Conservation (phyloP, 164 flowering plant species). For the Stephania yunnanensis region DNA sequence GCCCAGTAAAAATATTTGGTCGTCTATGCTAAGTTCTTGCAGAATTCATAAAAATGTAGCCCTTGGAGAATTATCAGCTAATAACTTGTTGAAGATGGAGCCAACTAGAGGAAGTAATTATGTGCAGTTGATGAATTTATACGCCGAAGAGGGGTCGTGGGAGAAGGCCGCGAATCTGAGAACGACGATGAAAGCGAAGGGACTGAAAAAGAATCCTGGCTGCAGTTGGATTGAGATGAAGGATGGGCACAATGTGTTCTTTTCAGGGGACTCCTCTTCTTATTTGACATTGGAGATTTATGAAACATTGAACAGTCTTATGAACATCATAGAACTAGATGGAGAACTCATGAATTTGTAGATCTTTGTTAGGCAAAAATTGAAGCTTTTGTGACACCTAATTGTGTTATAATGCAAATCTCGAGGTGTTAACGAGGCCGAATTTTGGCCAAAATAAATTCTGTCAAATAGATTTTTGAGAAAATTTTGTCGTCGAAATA, state of each 20-base stretch:
- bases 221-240: slow-evolving; percentile 62
- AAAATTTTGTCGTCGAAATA: too few relatives aligned
- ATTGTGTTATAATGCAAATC: too few relatives aligned
- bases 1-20: slow-evolving; percentile 49
- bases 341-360: not conserved
- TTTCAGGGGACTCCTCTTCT: slow-evolving; percentile 46
- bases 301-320: slow-evolving; percentile 28
- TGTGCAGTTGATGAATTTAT: slow-evolving; percentile 37
- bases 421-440: too few relatives aligned
- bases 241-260: slow-evolving; percentile 30
- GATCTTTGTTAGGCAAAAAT: not conserved
- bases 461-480: too few relatives aligned
- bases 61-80: slow-evolving; percentile 46
- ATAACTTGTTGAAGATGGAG: slow-evolving; percentile 31
- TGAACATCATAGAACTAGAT: slow-evolving; percentile 32
- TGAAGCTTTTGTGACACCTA: not conserved
- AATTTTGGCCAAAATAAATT: too few relatives aligned
- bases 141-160: slow-evolving; percentile 45
- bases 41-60: slow-evolving; percentile 32
- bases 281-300: slow-evolving; percentile 28
- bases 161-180: slow-evolving; percentile 36
- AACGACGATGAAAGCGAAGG: slow-evolving; percentile 39
- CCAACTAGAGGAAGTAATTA: slow-evolving; percentile 39
- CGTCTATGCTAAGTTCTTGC: slow-evolving; percentile 40
- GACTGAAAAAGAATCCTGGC: slow-evolving; percentile 51